Percentiles rank a stretch among this genome's conserved stretches.
Evolutionary conservation across 1,284 basidiomycete species (phyloP).

Genomic region (Trichosporon faecale): DNA sequence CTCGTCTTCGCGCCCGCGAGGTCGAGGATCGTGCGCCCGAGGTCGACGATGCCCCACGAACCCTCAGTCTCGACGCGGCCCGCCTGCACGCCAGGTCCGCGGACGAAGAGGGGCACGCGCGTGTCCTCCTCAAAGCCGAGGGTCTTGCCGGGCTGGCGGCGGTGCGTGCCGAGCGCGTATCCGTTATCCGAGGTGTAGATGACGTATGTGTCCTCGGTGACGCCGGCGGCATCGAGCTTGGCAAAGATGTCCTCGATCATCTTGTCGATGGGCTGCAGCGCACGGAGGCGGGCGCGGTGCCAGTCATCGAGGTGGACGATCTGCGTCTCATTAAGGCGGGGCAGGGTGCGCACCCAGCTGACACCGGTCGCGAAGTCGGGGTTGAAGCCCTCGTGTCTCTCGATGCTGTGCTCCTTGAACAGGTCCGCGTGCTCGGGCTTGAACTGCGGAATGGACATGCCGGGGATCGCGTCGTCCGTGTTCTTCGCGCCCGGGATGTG

Average conservation of each 20-base stretch:
- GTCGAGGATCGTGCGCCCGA: slow-evolving; percentile 40
- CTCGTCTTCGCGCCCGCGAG: slow-evolving; percentile 39
- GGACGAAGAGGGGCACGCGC: slow-evolving; percentile 35
- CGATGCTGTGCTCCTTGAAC: slow-evolving; percentile 29
- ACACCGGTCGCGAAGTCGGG: slow-evolving; percentile 35
- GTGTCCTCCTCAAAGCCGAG: slow-evolving; percentile 46
- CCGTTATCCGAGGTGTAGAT: slow-evolving; percentile 47
- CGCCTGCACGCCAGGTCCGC: slow-evolving; percentile 33
- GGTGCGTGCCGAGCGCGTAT: slow-evolving; percentile 40
- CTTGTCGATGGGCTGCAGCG: slow-evolving; percentile 43
- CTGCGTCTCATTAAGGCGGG: slow-evolving; percentile 37
- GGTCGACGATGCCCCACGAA: slow-evolving; percentile 38
- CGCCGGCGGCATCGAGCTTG: slow-evolving; percentile 32
- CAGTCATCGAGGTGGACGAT: slow-evolving; percentile 46
- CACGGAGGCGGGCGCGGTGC: slow-evolving; percentile 36
- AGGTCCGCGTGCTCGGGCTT: slow-evolving; percentile 33
- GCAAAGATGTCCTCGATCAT: slow-evolving; percentile 37
- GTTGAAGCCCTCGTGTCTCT: slow-evolving; percentile 31
- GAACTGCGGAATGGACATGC: slow-evolving; percentile 22
- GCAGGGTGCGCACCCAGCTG: slow-evolving; percentile 37
- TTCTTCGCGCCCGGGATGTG: slow-evolving; percentile 1
- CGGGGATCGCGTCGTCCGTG: background rate
- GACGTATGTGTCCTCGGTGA: slow-evolving; percentile 44
- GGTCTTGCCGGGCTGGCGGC: slow-evolving; percentile 44
- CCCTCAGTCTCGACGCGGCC: slow-evolving; percentile 29